Percentiles rank a stretch among this genome's conserved stretches.
These are phyloP conservation scores for Alternaria triticimaculans DNA, from an alignment of 2,329 filamentous ascomycete genomes.

Conservation along the genomic window DNA sequence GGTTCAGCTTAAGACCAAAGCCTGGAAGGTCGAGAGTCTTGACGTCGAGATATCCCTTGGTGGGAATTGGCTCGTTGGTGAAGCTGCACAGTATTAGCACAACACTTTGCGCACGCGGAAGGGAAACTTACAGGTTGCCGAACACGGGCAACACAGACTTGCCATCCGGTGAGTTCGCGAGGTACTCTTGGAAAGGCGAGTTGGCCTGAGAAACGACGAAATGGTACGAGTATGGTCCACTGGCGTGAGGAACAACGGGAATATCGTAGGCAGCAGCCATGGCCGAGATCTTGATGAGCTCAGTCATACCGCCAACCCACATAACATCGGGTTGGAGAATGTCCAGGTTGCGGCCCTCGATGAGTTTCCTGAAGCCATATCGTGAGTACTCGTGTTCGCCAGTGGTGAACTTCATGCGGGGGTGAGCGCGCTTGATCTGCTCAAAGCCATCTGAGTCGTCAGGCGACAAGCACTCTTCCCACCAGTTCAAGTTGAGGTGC, in stretches of 20 bases:
- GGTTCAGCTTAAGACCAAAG: constrained; percentile 88
- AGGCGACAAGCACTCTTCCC: constrained; percentile 91
- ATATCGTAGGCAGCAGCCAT: constrained; percentile 94
- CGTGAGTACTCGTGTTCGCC: constrained; percentile 95
- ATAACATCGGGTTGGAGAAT: constrained; percentile 97
- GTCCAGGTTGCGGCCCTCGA: constrained; percentile 89
- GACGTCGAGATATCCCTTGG: constrained; percentile 79
- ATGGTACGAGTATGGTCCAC: constrained; percentile 93
- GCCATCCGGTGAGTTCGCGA: constrained; percentile 90
- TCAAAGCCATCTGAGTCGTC: constrained; percentile 92
- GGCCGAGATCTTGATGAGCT: constrained; percentile 85
- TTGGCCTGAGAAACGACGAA: constrained; percentile 94
- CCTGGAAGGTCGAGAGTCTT: constrained; percentile 85
- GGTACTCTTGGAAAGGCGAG: constrained; percentile 93
- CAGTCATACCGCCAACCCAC: constrained; percentile 94
- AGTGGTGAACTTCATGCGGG: constrained; percentile 90
- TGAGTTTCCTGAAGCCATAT: constrained; percentile 92
- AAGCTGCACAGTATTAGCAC: constrained; percentile 3
- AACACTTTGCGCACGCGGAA: neutral
- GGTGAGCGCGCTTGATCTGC: constrained; percentile 88
- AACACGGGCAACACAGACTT: constrained; percentile 91
- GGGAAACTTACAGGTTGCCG: constrained; percentile 85
- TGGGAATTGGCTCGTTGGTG: constrained; percentile 35
- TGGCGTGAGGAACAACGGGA: constrained; percentile 93
- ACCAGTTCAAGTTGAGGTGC: constrained; percentile 92